Base-by-base conservation (phyloP, 2,329 filamentous ascomycete genomes). In the Phialophora chinensis region DNA sequence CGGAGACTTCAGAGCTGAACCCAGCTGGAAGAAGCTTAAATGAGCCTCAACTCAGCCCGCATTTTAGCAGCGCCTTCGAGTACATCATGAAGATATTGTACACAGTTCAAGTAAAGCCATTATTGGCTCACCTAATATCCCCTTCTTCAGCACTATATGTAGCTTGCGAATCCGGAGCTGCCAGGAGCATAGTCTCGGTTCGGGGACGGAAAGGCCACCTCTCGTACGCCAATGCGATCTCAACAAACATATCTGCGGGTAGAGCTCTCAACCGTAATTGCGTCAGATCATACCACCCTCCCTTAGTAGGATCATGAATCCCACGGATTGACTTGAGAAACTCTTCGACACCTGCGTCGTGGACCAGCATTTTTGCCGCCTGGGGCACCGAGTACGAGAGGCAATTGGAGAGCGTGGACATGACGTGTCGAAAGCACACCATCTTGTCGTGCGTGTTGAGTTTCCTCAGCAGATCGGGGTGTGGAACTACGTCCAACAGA, bases 401-500 rank as follows among this genome's bases (percentile, higher is more conserved):
- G 20, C 33, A 53, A 12, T 52, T 23, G 12, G 49, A 66, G 44
- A 68, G 27, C 8, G 42, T 47, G 12, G 31, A 61, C 35, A 68
- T 61, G 11, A 74, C 60, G 27, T 72, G 66, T 44, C 62, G 63
- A 42, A 73, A 71, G 60, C 65, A 72, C 50, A 69, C 62, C 60
- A 65, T 63, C 42, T 69, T 71, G 44, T 69, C 69, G 27, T 61
- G 31, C 8, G 69, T 69, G 47, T 73, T 62, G 72, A 89, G 87
- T 64, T 80, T 81, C 12, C 82, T 75, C 20, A 88, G 72, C 66
- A 88, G 84, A 69, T 88, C 86, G 6, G 85, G 85, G 57, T 86
- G 81, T 47, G 84, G 80, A 64, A 83, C 77, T 74, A 89, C 88
- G 70, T 87, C 81, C 63, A 79, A 77, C 66, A 74, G 63, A 2